A percentile compares a stretch with the other conserved stretches of the same genome.
phyloP scores from a whole-genome alignment of 768 basidiomycete species.

The Chalciporus sphaerocephalus region DNA sequence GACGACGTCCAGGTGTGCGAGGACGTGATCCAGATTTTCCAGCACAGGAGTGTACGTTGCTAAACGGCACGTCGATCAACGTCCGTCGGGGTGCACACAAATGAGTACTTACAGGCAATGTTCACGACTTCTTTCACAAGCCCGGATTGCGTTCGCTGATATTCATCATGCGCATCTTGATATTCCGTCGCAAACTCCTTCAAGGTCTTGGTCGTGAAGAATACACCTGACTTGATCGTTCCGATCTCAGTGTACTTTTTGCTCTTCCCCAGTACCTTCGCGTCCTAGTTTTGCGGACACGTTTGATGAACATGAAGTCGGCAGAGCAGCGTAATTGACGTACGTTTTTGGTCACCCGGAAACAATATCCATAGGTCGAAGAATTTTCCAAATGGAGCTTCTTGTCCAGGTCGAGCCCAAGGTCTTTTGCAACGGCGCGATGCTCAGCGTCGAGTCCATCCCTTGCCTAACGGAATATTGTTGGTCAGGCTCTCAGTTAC shows the following conservation, averaged over 20 bases:
- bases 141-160: conserved; percentile 69
- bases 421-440: conserved; percentile 56
- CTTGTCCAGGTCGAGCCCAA: conserved; percentile 84
- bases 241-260: conserved; percentile 79
- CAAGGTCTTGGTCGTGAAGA: conserved; percentile 78
- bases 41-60: conserved; percentile 90
- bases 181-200: conserved; percentile 71
- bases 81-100: not conserved
- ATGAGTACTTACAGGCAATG: conserved; percentile 69
- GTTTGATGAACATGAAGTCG: not conserved
- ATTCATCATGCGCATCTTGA: conserved; percentile 60
- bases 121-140: conserved; percentile 90
- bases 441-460: conserved; percentile 86
- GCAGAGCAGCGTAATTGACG: conserved; percentile 20
- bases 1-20: conserved; percentile 91
- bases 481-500: not conserved
- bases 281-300: conserved; percentile 53
- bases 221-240: conserved; percentile 80
- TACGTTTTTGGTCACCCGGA: conserved; percentile 88
- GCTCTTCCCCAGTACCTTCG: conserved; percentile 57
- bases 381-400: conserved; percentile 95
- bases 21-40: conserved; percentile 73
- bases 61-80: conserved; percentile 27
- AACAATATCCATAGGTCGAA: conserved; percentile 84
- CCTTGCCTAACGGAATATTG: conserved; percentile 41